Percentiles rank a stretch among this genome's conserved stretches.
These are phyloP conservation scores for Plenodomus lindquistii DNA, from an alignment of 2,329 filamentous ascomycete genomes.

Conservation along the genomic window DNA sequence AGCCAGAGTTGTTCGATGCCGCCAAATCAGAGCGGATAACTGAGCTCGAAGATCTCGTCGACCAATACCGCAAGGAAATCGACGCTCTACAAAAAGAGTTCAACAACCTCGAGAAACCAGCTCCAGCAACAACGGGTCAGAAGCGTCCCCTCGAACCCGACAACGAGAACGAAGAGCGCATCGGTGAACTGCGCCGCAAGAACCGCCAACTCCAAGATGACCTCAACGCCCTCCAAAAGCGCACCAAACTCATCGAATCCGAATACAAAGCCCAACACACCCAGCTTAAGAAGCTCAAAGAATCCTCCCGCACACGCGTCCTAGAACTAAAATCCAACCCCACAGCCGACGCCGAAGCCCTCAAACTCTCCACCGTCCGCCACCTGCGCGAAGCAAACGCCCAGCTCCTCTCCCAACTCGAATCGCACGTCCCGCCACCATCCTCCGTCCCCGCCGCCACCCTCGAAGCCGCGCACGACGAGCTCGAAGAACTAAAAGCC, in stretches of 20 bases:
- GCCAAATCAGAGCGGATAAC: constrained; percentile 74
- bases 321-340: constrained; percentile 91
- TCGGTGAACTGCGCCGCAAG: constrained; percentile 84
- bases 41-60: constrained; percentile 82
- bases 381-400: constrained; percentile 82
- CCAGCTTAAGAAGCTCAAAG: constrained; percentile 70
- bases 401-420: constrained; percentile 75
- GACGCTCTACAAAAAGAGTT: constrained; percentile 75
- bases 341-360: constrained; percentile 79
- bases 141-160: constrained; percentile 65
- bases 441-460: constrained; percentile 75
- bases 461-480: constrained; percentile 73
- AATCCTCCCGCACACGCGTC: constrained; percentile 76
- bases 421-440: constrained; percentile 43
- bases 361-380: constrained; percentile 79
- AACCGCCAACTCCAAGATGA: constrained; percentile 84
- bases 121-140: constrained; percentile 51
- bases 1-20: constrained; percentile 77
- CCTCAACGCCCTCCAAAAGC: constrained; percentile 69
- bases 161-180: constrained; percentile 66
- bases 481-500: constrained; percentile 64
- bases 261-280: constrained; percentile 73
- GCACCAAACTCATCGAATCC: constrained; percentile 70
- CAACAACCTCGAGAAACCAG: constrained; percentile 63
- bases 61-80: constrained; percentile 82